Base-by-base conservation (phyloP, 768 basidiomycete species). In the Macrolepiota dolichaula region DNA sequence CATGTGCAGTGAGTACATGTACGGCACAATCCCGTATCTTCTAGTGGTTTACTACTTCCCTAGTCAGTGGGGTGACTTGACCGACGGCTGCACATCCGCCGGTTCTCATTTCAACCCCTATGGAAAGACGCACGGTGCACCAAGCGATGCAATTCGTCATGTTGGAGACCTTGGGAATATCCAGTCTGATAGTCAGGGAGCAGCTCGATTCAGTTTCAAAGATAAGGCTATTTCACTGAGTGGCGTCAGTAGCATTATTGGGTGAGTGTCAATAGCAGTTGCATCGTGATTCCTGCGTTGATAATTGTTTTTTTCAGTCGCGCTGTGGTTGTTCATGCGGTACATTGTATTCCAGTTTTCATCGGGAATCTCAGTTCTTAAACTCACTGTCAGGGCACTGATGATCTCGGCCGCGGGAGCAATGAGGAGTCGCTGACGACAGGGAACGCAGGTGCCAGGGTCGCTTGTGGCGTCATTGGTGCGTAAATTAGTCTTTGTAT, bases 401-500 rank as follows among this genome's bases (percentile, higher is more conserved):
- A 94, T 68, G 92, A 94, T 67, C 79, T 93, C 53, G 92, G 91
- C n/a, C 77, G 73, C 62, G 89, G 90, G 15, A 77, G 75, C 44
- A 79, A 88, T 66, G 76, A 82, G 29, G 90, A 91, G 64, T 89
- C 88, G 22, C 75, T 86, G 59, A 90, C 83, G 70, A 93, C 90
- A 2, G 92, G 92, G 9, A 90, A 93, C 68, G 87, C 92, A 15
- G 88, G 88, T 11, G 85, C 78, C 32, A 79, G 91, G 59, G 81
- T 84, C n/a, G 91, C 92, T 12, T 94, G 92, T 68, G 92, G 91
- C 66, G 84, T 93, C 54, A 89, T 93, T 65, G 90, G 89, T 84
- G 47, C 24, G 65, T 52, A 32, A 7, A 32, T 32, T 59, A 71
- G 1, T 38, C 42, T 56, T 57, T 50, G 13, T 47, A 37, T 11